Conservation (phyloP, 139 green algal species). For the Asterochloris sp. region DNA sequence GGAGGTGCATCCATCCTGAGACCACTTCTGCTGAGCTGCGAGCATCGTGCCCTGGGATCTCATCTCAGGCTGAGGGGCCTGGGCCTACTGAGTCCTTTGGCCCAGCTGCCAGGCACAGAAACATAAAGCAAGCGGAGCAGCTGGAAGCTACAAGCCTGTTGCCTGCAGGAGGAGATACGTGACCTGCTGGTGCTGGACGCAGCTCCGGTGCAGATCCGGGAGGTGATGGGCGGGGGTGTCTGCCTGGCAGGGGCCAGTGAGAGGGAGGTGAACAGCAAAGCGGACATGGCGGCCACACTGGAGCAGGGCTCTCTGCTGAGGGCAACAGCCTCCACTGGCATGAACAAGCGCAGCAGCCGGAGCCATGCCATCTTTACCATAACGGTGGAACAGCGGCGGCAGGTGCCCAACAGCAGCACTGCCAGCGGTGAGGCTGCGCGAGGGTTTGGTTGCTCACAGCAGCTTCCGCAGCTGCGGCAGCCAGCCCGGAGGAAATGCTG, state of each 20-base stretch:
- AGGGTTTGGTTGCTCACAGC: neutral
- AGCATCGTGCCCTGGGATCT: too few relatives aligned
- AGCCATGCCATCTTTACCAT: constrained; percentile 99
- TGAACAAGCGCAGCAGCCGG: constrained; percentile 84
- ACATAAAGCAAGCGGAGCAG: neutral
- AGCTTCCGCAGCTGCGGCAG: neutral
- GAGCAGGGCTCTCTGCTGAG: constrained; percentile 69
- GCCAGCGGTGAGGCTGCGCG: neutral
- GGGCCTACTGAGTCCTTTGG: too few relatives aligned
- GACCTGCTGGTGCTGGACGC: constrained; percentile 64
- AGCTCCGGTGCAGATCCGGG: constrained; percentile 66
- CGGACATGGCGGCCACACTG: constrained; percentile 81
- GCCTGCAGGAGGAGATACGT: constrained; percentile 75
- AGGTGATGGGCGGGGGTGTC: constrained; percentile 67
- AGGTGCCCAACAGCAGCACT: constrained; percentile 23
- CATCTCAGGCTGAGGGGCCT: too few relatives aligned
- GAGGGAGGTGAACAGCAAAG: constrained; percentile 61
- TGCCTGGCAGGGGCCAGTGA: constrained; percentile 76
- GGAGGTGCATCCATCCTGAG: neutral
- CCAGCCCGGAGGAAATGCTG: neutral
- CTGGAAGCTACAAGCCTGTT: too few relatives aligned
- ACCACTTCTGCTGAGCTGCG: neutral
- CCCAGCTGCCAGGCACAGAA: neutral
- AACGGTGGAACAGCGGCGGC: constrained; percentile 86
- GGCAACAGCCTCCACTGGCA: constrained; percentile 80